A percentile compares a stretch with the other conserved stretches of the same genome.
Conservation (phyloP, 2,329 filamentous ascomycete genomes). For the Zymoseptoria brevis region DNA sequence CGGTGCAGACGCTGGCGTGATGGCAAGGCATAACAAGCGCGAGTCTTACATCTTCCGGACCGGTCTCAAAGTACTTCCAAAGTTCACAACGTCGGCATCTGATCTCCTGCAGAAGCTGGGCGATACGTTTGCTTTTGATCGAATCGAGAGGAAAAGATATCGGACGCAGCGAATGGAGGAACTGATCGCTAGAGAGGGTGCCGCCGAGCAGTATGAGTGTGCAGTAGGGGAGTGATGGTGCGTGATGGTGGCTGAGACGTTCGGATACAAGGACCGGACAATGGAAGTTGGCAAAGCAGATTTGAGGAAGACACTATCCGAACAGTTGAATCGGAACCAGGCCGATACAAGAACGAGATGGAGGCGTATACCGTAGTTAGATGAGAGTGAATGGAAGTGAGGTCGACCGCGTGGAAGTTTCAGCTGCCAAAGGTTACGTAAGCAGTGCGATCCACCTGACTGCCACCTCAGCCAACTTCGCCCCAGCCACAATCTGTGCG, state of each 20-base stretch:
- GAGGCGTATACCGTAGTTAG: background rate
- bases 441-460: background rate
- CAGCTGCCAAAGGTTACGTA: background rate
- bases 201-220: background rate
- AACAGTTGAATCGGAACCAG: too few relatives aligned
- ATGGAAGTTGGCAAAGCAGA: too few relatives aligned
- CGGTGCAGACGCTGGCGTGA: too few relatives aligned
- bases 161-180: background rate
- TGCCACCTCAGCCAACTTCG: background rate
- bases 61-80: background rate
- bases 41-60: background rate
- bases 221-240: background rate
- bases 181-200: background rate
- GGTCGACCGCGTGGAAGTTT: background rate
- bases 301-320: too few relatives aligned
- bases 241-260: background rate
- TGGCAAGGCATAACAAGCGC: background rate
- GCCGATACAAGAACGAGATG: too few relatives aligned
- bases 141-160: background rate
- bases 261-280: too few relatives aligned
- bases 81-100: background rate
- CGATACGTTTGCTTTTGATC: background rate
- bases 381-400: background rate
- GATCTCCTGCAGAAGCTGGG: background rate
- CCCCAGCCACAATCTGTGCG: background rate